A percentile compares a stretch with the other conserved stretches of the same genome.
Evolutionary conservation across 2,329 filamentous ascomycete species (phyloP).

Genomic region (Huntiella decipiens): DNA sequence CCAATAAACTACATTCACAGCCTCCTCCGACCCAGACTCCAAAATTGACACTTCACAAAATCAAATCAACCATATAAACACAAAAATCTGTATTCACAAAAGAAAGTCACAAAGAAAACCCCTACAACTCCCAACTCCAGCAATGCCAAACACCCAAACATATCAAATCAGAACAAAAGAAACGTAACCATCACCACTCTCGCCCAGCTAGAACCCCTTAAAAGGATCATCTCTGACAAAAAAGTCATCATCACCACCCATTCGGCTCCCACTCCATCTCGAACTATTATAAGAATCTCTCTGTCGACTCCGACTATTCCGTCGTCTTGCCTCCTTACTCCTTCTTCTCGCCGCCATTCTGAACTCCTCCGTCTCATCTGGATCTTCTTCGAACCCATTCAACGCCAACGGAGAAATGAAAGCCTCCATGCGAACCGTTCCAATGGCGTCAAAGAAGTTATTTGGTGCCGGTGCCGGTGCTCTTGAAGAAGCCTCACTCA

Average conservation of each 20-base stretch:
- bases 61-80: not conserved
- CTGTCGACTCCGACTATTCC: slow-evolving; percentile 33
- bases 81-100: slow-evolving; percentile 3
- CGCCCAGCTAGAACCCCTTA: slow-evolving; percentile 30
- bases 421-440: slow-evolving; percentile 90
- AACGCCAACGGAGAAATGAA: slow-evolving; percentile 55
- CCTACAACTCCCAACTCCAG: not conserved
- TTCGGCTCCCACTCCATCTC: slow-evolving; percentile 15
- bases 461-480: slow-evolving; percentile 24
- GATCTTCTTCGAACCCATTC: slow-evolving; percentile 25
- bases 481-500: slow-evolving; percentile 34
- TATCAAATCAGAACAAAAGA: not conserved
- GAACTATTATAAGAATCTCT: slow-evolving; percentile 30
- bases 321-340: slow-evolving; percentile 35
- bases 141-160: not conserved
- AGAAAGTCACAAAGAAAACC: not conserved
- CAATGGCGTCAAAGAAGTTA: slow-evolving; percentile 72
- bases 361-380: slow-evolving; percentile 32
- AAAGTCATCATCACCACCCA: slow-evolving; percentile 34
- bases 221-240: slow-evolving; percentile 39
- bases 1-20: too few species aligned
- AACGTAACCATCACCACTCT: not conserved
- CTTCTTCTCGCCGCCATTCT: slow-evolving; percentile 28
- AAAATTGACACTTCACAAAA: not conserved
- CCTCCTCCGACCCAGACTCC: not conserved